phyloP scores from a whole-genome alignment of 108 stramenopile species.

The Nitzschia putrida region DNA sequence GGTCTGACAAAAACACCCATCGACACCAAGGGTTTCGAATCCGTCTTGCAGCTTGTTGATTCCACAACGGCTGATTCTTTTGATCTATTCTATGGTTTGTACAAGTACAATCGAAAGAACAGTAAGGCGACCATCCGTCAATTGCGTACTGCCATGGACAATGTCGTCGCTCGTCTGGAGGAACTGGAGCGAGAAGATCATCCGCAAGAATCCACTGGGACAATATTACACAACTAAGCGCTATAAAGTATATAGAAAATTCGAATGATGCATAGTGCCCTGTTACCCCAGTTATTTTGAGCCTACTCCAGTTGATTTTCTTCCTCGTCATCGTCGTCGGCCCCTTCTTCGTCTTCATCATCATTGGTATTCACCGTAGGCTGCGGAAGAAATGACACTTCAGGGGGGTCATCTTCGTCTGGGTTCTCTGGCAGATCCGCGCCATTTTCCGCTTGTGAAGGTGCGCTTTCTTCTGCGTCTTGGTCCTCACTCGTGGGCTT shows the following conservation, averaged over 20 bases:
- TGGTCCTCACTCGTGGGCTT: background rate
- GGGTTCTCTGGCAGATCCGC: conserved; percentile 3
- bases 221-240: conserved; percentile 10
- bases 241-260: conserved; percentile 1
- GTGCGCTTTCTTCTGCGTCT: background rate
- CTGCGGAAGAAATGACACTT: background rate
- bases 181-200: conserved; percentile 58
- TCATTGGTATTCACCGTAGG: conserved; percentile 3
- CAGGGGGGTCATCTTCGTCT: background rate
- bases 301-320: conserved; percentile 36
- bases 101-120: conserved; percentile 89
- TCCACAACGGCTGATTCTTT: conserved; percentile 95
- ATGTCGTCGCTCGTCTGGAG: conserved; percentile 58
- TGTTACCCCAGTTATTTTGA: too few species aligned
- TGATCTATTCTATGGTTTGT: conserved; percentile 97
- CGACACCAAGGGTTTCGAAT: conserved; percentile 97
- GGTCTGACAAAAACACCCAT: conserved; percentile 80
- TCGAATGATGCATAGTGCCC: too few species aligned
- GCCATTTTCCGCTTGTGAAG: background rate
- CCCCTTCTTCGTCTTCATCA: conserved; percentile 28
- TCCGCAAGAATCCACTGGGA: conserved; percentile 5
- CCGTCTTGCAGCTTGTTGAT: conserved; percentile 88
- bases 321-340: conserved; percentile 31
- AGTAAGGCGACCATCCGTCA: conserved; percentile 59
- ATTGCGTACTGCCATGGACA: conserved; percentile 60